Evolutionary conservation across 2,329 filamentous ascomycete species (phyloP), one percentile per base, ranked within the genome.

Genomic region (Ceratocystis albifundus): DNA sequence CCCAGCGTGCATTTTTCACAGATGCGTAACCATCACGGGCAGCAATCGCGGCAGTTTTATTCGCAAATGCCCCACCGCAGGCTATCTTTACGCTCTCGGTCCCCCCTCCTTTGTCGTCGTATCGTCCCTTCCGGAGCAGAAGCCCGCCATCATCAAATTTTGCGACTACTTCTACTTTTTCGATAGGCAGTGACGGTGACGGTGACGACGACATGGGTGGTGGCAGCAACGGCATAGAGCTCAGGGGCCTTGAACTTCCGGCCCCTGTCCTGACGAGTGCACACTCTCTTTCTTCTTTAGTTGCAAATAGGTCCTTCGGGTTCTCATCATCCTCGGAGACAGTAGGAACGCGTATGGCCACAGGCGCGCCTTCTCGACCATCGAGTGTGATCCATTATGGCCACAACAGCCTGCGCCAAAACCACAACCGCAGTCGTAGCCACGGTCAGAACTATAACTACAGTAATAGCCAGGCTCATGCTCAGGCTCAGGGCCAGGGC

Each of bases 321-420:
- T 32, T 46, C 53, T 65, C 65, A 12, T 66, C 61, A 12, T 63
- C 61, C 2, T 61, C 65, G 8, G 65, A 66, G 7, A 46, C 61
- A 5, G 41, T 48, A 46, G 41, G 61, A 15, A 44, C 50, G 25
- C 46, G 61, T 20, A 57, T 48, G 12, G 50, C 28, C n/a, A 46
- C 36, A n/a, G 65, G 48, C 46, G 32, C 15, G 4, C 61, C 61
- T 59, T 64, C 61, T 30, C 62, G 62, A 6, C 44, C 66, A 2
- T 12, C 66, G 3, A 67, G 66, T 50, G 62, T 62, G 3, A 61
- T 64, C 46, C 44, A 66, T n/a, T 46, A 62, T 28, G 32, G 25
- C 36, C 32, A 30, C 20, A 62, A 4, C 53, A 36, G 20, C 28
- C 41, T 28, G 15, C 50, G 50, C 30, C 6, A 32, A 1, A 32